A percentile compares a stretch with the other conserved stretches of the same genome.
Conservation (phyloP, 2,329 filamentous ascomycete genomes). For the Aulographum hederae region DNA sequence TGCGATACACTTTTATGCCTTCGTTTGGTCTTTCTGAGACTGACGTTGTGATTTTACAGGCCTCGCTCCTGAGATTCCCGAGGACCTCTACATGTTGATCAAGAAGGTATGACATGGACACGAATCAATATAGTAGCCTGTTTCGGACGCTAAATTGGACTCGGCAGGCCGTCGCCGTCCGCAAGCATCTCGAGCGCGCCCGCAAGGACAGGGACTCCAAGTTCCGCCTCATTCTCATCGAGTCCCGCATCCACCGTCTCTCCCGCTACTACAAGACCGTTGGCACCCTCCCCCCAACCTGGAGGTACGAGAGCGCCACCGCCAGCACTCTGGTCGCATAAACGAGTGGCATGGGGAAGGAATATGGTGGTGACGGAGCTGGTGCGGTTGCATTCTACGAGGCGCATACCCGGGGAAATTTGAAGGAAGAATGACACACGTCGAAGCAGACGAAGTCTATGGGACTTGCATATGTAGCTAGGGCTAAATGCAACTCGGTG, state of each 20-base stretch:
- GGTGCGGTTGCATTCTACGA: neutral
- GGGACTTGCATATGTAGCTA: no score
- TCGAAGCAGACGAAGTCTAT: neutral
- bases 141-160: neutral
- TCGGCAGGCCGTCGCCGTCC: constrained; percentile 75
- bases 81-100: constrained; percentile 99
- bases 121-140: neutral
- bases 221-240: constrained; percentile 99
- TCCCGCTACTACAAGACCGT: constrained; percentile 99
- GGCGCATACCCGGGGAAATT: no score
- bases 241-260: constrained; percentile 99
- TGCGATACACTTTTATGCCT: constrained; percentile 38
- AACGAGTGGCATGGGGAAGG: no score
- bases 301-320: constrained; percentile 97
- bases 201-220: constrained; percentile 99
- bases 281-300: constrained; percentile 68
- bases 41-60: constrained; percentile 89
- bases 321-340: constrained; percentile 88
- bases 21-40: constrained; percentile 66
- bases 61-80: constrained; percentile 94
- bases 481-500: no score
- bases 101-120: constrained; percentile 61
- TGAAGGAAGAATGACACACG: no score
- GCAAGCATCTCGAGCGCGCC: constrained; percentile 99
- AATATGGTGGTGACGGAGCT: constrained; percentile 5